phyloP scores from a whole-genome alignment of 2,329 filamentous ascomycete genomes.

The Ceratocystis ficicola region DNA sequence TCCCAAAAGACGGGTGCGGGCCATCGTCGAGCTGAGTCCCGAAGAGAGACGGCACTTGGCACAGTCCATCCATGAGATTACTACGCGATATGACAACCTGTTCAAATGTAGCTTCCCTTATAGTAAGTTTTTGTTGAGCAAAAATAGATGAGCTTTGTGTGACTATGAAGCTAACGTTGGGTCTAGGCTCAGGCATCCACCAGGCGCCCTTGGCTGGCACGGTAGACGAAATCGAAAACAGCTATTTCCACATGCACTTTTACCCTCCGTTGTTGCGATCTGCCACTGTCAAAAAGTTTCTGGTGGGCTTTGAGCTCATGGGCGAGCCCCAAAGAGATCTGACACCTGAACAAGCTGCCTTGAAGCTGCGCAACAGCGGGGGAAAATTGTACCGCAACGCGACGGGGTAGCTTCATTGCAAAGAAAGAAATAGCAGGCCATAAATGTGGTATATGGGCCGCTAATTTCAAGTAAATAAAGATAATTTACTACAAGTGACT shows the following conservation, averaged over 20 bases:
- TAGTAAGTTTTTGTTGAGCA: conserved; percentile 41
- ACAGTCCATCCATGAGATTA: conserved; percentile 75
- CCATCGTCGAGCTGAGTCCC: conserved; percentile 66
- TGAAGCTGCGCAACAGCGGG: conserved; percentile 59
- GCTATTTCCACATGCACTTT: conserved; percentile 94
- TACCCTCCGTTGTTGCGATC: conserved; percentile 88
- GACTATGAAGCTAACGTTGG: conserved; percentile 23
- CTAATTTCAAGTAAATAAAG: no score
- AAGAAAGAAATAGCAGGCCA: no score
- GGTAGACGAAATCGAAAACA: conserved; percentile 70
- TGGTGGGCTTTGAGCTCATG: conserved; percentile 93
- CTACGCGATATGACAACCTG: conserved; percentile 86
- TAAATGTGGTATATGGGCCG: no score
- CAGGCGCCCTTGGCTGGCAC: conserved; percentile 80
- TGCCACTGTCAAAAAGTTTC: conserved; percentile 87
- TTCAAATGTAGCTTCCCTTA: conserved; percentile 97
- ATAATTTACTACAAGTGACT: neutral
- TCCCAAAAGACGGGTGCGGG: conserved; percentile 69
- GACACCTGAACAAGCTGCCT: conserved; percentile 87
- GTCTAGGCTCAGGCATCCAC: conserved; percentile 73
- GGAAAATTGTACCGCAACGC: conserved; percentile 70
- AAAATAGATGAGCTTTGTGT: neutral
- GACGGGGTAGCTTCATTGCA: neutral
- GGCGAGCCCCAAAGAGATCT: conserved; percentile 97
- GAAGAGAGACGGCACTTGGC: conserved; percentile 63